These are phyloP conservation scores for Sphagnum tenellum DNA, from an alignment of 225 moss, liverwort and hornwort genomes.

Conservation along the genomic window DNA sequence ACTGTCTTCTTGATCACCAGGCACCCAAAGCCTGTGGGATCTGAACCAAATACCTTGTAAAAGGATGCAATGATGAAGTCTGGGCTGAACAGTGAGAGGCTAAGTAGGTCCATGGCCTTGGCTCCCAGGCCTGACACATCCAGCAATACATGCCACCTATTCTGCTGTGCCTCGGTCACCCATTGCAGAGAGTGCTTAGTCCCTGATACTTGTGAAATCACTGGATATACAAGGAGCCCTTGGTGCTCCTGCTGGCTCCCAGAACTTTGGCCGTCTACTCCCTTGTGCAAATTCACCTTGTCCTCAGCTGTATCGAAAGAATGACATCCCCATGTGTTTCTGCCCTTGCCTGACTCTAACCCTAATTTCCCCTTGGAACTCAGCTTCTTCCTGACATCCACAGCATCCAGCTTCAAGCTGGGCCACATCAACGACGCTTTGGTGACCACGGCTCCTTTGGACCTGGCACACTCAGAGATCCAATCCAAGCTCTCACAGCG, in stretches of 20 bases:
- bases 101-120: conserved; percentile 47
- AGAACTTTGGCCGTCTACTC: too few species aligned
- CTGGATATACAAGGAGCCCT: conserved; percentile 47
- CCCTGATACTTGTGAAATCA: conserved; percentile 42
- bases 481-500: conserved; percentile 43
- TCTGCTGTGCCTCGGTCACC: conserved; percentile 45
- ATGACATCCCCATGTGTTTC: too few species aligned
- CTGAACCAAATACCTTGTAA: conserved; percentile 55
- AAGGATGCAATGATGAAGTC: conserved; percentile 56
- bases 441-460: conserved; percentile 36
- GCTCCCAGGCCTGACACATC: conserved; percentile 56
- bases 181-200: conserved; percentile 37
- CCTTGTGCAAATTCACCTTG: too few species aligned
- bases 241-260: neutral
- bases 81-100: conserved; percentile 40
- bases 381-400: conserved; percentile 39
- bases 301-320: too few species aligned
- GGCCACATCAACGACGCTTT: conserved; percentile 42
- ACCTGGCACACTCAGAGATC: conserved; percentile 39
- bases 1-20: conserved; percentile 51
- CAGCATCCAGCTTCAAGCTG: conserved; percentile 36
- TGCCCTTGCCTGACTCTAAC: neutral
- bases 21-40: conserved; percentile 59
- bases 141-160: conserved; percentile 56
- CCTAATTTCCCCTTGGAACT: conserved; percentile 17